Base-by-base conservation (phyloP, 108 stramenopile genomes). In the Pinguiococcus pyrenoidosus region DNA sequence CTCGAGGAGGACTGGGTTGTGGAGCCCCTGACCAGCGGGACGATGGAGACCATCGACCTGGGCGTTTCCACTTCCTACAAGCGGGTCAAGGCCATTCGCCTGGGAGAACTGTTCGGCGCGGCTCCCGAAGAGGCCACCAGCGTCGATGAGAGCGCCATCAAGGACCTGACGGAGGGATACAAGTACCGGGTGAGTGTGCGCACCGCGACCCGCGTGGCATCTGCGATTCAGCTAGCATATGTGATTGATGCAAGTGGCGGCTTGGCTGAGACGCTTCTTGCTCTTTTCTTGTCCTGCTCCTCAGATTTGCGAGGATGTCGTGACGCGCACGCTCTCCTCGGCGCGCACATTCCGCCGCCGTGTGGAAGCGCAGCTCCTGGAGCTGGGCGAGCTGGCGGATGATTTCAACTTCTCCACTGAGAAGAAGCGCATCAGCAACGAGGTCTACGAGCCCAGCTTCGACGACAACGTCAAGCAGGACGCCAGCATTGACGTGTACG, bases 11-110 rank as follows among this genome's bases (percentile, higher is more conserved):
- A 44, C 28, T 61, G 51, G 27, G 58, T 64, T 18, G 45, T 54
- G 37, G 62, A 64, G 53, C 62, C 62, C 12, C 51, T 64, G 18
- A 64, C 62, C n/a, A 59, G 59, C n/a, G 62, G 58, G 3, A 60
- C 59, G 3, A 21, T 64, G 18, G 62, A 64, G 53, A 54, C 43
- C 40, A 59, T 64, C 44, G 59, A 52, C 10, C 53, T 34, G 14
- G 58, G 59, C 22, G 26, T 64, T 32, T 18, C 25, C 29, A 64
- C 62, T 22, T 60, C 59, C 42, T 64, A 64, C 62, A 43, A 46
- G 17, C 52, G 58, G 14, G 59, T 64, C 4, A 54, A 54, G 12
- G 62, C 51, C n/a, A 46, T 64, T 22, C 33, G 10, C 27, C 42
- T 43, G 13, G 51, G 14, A 25, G 62, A 64, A 6, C 22, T 60